Evolutionary conservation across 345 rosid genomes (phyloP).

Genomic region (Salix suchowensis): DNA sequence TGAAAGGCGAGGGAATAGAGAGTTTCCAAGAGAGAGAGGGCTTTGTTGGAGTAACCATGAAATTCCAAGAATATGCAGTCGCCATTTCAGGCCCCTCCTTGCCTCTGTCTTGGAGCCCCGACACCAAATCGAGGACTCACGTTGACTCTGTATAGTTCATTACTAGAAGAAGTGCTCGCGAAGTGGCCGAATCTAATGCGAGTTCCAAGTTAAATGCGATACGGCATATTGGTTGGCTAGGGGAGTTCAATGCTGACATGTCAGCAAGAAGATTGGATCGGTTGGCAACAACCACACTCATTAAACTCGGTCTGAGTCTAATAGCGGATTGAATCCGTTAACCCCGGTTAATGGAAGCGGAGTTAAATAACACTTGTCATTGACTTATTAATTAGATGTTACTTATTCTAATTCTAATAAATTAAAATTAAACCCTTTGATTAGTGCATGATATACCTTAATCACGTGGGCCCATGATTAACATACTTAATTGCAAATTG

Average conservation of each 20-base stretch:
- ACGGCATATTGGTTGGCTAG: neutral
- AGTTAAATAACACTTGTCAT: neutral
- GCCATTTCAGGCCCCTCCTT: neutral
- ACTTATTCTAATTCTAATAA: no score
- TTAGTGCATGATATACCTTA: no score
- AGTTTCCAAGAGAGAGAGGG: slow-evolving; percentile 6
- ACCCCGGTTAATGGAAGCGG: no score
- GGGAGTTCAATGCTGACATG: slow-evolving; percentile 1
- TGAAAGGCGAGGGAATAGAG: slow-evolving; percentile 2
- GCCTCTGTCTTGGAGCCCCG: neutral
- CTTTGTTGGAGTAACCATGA: slow-evolving; percentile 1
- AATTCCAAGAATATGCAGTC: slow-evolving; percentile 8
- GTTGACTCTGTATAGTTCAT: neutral
- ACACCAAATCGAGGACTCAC: neutral
- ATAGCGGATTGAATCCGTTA: no score
- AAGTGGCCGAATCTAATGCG: neutral
- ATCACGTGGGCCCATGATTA: no score
- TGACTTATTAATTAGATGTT: no score
- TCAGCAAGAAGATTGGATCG: neutral
- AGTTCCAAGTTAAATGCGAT: neutral
- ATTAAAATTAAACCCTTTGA: no score
- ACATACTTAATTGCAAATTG: no score
- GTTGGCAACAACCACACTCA: neutral
- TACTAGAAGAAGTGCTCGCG: neutral
- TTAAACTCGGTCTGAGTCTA: no score